Base-by-base conservation (phyloP, 2,329 filamentous ascomycete species). In the Phoma sp. region DNA sequence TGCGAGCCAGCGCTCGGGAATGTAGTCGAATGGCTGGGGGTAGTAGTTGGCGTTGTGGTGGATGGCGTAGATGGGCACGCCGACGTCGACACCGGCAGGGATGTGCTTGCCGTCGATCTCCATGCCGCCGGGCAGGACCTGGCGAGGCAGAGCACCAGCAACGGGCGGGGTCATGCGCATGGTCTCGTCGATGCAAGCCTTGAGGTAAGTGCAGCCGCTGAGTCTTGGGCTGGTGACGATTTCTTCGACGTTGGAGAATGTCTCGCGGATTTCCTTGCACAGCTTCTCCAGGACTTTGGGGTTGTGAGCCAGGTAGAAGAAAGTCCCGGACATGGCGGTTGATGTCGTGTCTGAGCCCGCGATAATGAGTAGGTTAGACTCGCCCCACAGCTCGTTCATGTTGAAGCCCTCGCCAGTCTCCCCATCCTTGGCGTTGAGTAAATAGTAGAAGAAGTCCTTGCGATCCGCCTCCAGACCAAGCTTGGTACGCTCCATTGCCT, bases 401-500 rank as follows among this genome's bases (percentile, higher is more conserved):
- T 71, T 71, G 69, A 79, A 75, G 45, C 78, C 72, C 29, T 75
- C 64, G 54, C 77, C 73, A 13, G 78, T 78, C 57, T 80, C 71
- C 1, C 77, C 75, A 62, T 83, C 75, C 62, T 77, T 76, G 46
- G 79, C 76, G 50, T 79, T 72, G 40, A 79, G 66, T 4, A 80
- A 72, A 69, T 82, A 71, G 66, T 79, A 75, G 68, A 79, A 78
- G 62, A 82, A 79, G 61, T 81, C 80, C 45, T 78, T 78, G 18
- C 74, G 66, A 38, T 74, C 74, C 30, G 73, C 70, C 39, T 78
- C 71, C 4, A 73, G 59, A 8, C 74, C 75, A 30, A 76, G 57
- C 46, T 77, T 76, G 5, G 73, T 78, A 13, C 78, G 69, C 56
- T 78, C 77, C 60, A 72, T 73, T 1, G 74, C 75, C 57, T 79